These are phyloP conservation scores for Themeda triandra DNA, from an alignment of 176 grass and related monocot genomes.

Conservation along the genomic window DNA sequence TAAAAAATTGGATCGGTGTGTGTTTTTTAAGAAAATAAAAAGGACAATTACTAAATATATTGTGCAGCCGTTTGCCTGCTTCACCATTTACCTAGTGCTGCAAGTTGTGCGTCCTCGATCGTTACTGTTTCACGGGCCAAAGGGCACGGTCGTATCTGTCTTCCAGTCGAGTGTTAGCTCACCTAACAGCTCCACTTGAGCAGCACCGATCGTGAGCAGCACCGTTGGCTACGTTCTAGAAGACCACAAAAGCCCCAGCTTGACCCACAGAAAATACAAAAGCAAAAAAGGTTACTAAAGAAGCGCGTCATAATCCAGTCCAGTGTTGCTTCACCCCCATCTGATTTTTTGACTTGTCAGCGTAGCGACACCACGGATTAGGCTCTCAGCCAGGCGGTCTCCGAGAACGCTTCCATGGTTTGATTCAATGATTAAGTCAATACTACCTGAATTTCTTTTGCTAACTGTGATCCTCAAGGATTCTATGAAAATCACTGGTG, in stretches of 20 bases:
- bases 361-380: background rate
- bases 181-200: constrained; percentile 23
- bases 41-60: background rate
- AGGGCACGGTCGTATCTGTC: background rate
- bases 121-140: background rate
- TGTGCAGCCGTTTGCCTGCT: background rate
- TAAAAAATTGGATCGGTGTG: background rate
- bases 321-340: background rate
- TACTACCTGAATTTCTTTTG: background rate
- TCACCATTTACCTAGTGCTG: background rate
- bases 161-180: constrained; percentile 19
- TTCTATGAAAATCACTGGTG: background rate
- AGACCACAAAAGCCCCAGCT: background rate
- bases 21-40: background rate
- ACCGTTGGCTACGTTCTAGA: background rate
- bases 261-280: background rate
- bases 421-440: background rate
- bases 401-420: background rate
- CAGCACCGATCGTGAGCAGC: background rate
- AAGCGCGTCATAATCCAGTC: background rate
- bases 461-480: background rate
- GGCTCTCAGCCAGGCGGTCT: background rate
- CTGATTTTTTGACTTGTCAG: background rate
- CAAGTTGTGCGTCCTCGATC: background rate
- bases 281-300: background rate